Percentiles rank a stretch among this genome's conserved stretches.
Evolutionary conservation across 176 grass and related monocot genomes (phyloP).

Genomic region (Alopecurus myosuroides): DNA sequence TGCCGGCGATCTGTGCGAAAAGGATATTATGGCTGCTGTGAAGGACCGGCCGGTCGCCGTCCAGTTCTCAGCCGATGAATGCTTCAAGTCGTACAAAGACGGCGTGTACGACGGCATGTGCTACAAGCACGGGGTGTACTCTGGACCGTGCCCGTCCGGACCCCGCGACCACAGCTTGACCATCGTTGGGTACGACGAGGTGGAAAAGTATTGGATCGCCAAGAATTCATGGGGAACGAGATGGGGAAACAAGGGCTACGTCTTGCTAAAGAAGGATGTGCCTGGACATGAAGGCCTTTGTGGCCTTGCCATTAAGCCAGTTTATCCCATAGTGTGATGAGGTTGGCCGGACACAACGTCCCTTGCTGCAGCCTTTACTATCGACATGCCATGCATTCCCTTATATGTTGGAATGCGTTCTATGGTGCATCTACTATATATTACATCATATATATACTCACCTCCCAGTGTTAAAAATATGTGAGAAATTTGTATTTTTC

Average conservation of each 20-base stretch:
- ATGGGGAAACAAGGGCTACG: background rate
- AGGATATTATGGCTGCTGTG: background rate
- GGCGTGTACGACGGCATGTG: background rate
- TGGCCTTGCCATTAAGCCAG: background rate
- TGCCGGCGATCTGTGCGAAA: background rate
- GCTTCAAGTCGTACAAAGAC: background rate
- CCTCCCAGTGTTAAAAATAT: no score
- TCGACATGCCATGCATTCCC: no score
- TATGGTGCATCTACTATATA: no score
- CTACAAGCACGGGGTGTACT: background rate
- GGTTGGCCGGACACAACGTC: no score
- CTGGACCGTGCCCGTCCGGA: background rate
- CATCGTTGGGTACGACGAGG: background rate
- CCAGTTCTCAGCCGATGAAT: background rate
- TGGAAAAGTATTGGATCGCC: background rate
- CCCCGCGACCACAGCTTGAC: background rate
- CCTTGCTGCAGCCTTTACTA: no score
- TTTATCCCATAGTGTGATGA: background rate
- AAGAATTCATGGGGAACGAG: background rate
- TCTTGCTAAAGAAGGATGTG: background rate
- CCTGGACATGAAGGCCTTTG: background rate
- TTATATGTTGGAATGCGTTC: no score
- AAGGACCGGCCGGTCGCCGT: background rate
- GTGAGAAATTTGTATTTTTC: no score
- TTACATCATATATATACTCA: no score